A percentile compares a stretch with the other conserved stretches of the same genome.
phyloP scores from a whole-genome alignment of 768 basidiomycete genomes.

The Tricholoma bakamatsutake region DNA sequence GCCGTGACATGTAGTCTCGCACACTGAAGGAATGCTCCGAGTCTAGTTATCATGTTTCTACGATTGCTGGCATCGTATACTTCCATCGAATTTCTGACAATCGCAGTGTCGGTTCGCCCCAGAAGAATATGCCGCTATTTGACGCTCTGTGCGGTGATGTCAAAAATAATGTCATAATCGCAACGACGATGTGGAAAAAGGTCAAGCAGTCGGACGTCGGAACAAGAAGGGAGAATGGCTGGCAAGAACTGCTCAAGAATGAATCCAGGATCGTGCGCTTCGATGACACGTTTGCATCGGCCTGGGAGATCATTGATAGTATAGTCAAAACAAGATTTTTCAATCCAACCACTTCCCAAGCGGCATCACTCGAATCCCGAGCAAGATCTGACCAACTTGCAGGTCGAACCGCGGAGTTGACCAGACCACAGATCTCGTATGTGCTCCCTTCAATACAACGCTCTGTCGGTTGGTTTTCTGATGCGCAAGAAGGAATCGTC shows the following conservation, averaged over 20 bases:
- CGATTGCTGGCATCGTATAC: background rate
- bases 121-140: background rate
- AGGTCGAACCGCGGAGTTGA: background rate
- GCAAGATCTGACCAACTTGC: background rate
- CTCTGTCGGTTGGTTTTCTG: background rate
- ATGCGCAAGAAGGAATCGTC: background rate
- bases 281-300: background rate
- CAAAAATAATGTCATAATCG: background rate
- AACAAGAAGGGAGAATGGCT: background rate
- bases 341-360: background rate
- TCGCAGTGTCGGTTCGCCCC: background rate
- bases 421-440: background rate
- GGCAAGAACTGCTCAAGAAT: background rate
- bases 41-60: background rate
- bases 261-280: background rate
- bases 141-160: background rate
- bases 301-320: conserved; percentile 1
- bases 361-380: background rate
- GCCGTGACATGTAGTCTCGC: background rate
- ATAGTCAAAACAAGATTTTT: background rate
- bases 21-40: background rate
- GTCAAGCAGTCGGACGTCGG: background rate
- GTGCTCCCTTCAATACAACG: background rate
- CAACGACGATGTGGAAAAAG: background rate
- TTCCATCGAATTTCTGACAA: conserved; percentile 1